Percentiles rank a stretch among this genome's conserved stretches.
Evolutionary conservation across 1,284 basidiomycete genomes (phyloP).

Genomic region (Fistulina hepatica): DNA sequence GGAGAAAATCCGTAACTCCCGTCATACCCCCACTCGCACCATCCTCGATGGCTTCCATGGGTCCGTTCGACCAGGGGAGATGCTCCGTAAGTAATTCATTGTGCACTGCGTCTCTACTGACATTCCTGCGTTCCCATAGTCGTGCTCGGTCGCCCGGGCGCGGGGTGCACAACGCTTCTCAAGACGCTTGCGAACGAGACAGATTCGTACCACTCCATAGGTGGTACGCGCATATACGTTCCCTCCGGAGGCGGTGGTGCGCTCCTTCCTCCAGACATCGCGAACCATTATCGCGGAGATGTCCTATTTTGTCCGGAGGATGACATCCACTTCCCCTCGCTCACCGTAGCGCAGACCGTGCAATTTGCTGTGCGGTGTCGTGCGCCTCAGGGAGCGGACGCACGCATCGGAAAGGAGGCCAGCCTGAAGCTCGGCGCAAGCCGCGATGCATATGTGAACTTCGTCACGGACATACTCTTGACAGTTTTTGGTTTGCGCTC

Average conservation of each 20-base stretch:
- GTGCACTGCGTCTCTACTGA: background rate
- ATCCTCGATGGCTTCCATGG: conserved; percentile 42
- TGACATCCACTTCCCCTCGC: conserved; percentile 61
- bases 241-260: no score
- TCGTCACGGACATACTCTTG: conserved; percentile 42
- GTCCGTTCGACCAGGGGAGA: conserved; percentile 42
- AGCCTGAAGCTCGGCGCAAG: conserved; percentile 25
- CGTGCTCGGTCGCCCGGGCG: conserved; percentile 48
- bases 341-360: conserved; percentile 56
- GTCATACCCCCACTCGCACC: conserved; percentile 32
- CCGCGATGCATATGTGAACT: conserved; percentile 33
- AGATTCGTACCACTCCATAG: conserved; percentile 40
- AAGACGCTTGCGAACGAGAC: conserved; percentile 48
- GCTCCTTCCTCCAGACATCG: conserved; percentile 37
- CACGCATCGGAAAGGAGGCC: conserved; percentile 26
- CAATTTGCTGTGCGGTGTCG: conserved; percentile 47
- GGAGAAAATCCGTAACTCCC: conserved; percentile 21
- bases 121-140: conserved; percentile 21
- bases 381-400: conserved; percentile 32
- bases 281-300: conserved; percentile 46
- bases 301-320: conserved; percentile 52
- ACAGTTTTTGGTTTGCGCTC: conserved; percentile 64
- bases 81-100: conserved; percentile 30
- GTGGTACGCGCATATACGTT: conserved; percentile 51
- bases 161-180: conserved; percentile 49